Evolutionary conservation across 768 basidiomycete genomes (phyloP).

Genomic region (Amanita fuliginea): DNA sequence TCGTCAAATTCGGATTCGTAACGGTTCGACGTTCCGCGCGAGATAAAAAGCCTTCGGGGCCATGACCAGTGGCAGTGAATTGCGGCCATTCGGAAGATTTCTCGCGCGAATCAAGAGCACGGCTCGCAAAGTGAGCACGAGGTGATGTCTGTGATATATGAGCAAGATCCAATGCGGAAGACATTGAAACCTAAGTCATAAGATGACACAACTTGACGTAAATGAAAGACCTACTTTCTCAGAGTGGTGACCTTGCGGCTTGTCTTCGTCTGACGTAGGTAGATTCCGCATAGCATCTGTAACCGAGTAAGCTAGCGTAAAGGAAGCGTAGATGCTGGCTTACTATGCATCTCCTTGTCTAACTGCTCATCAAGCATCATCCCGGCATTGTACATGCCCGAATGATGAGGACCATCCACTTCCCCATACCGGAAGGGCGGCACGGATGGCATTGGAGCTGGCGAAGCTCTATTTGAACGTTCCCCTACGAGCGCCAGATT

Average conservation of each 20-base stretch:
- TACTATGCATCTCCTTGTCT: slow-evolving; percentile 92
- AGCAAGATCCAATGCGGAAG: slow-evolving; percentile 89
- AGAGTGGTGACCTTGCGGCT: slow-evolving; percentile 53
- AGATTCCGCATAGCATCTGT: slow-evolving; percentile 82
- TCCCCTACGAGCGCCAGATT: slow-evolving; percentile 62
- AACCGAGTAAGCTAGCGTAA: slow-evolving; percentile 7
- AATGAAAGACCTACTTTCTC: slow-evolving; percentile 40
- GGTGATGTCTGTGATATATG: slow-evolving; percentile 78
- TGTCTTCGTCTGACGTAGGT: slow-evolving; percentile 85
- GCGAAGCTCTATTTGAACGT: slow-evolving; percentile 42
- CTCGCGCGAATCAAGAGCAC: slow-evolving; percentile 46
- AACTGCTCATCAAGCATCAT: slow-evolving; percentile 91
- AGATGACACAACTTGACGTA: neutral
- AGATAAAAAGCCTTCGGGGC: slow-evolving; percentile 43
- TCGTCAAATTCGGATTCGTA: slow-evolving; percentile 61
- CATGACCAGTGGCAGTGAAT: slow-evolving; percentile 56
- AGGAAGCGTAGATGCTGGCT: slow-evolving; percentile 18
- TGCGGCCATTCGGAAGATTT: slow-evolving; percentile 93
- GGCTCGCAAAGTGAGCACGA: slow-evolving; percentile 43
- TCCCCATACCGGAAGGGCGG: slow-evolving; percentile 41
- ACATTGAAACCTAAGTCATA: slow-evolving; percentile 54
- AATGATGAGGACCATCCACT: slow-evolving; percentile 49
- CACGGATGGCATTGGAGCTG: slow-evolving; percentile 39
- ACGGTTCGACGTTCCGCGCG: slow-evolving; percentile 60
- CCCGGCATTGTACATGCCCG: slow-evolving; percentile 65